A percentile compares a stretch with the other conserved stretches of the same genome.
Conservation (phyloP, 352 stramenopile species). For the Thraustotheca clavata region DNA sequence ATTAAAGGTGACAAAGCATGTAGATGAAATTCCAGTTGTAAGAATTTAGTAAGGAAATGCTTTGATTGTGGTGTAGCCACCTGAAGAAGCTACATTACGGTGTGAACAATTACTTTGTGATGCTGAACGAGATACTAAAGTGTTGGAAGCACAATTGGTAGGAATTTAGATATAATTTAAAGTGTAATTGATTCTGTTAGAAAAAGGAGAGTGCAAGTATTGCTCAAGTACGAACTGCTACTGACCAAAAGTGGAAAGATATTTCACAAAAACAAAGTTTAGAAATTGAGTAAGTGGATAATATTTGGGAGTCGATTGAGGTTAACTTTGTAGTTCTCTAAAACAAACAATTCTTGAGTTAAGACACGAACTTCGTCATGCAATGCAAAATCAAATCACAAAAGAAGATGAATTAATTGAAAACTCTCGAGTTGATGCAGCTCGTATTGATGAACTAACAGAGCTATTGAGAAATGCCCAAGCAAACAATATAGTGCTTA, state of each 20-base stretch:
- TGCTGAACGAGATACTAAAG: neutral
- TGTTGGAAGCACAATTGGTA: neutral
- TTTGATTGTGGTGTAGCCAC: too few relatives aligned
- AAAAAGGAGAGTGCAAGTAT: neutral
- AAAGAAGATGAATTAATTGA: neutral
- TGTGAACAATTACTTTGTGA: neutral
- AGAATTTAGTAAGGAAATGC: too few relatives aligned
- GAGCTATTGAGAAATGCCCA: neutral
- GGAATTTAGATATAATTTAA: neutral
- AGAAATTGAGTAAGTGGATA: neutral
- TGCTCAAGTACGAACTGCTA: neutral
- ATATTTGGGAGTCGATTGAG: neutral
- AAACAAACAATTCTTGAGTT: neutral
- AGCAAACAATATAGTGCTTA: conserved; percentile 2
- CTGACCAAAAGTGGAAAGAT: conserved; percentile 7
- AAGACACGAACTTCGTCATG: neutral
- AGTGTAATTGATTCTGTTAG: neutral
- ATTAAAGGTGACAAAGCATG: too few relatives aligned
- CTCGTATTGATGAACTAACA: conserved; percentile 11
- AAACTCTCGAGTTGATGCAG: neutral
- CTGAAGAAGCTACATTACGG: too few relatives aligned
- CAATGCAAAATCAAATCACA: neutral
- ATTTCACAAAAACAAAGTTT: neutral
- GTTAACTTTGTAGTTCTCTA: neutral
- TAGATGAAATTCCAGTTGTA: too few relatives aligned